Base-by-base conservation (phyloP, 495 filamentous ascomycete species). In the Penicillium bovifimosum region DNA sequence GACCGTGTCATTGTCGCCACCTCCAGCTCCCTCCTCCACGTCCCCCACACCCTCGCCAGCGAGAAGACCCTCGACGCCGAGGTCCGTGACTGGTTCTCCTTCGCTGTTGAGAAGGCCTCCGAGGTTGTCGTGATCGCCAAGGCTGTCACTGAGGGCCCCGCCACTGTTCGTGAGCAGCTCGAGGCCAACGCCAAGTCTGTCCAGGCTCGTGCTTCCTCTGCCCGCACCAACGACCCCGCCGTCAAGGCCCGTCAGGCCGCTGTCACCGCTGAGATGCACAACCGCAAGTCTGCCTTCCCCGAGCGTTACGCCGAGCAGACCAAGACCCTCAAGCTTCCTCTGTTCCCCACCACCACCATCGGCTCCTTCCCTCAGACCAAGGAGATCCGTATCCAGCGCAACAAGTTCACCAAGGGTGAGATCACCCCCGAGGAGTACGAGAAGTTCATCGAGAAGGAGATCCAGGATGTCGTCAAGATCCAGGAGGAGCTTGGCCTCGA, bases 311-410 rank as follows among this genome's bases (percentile, higher is more conserved):
- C 86, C 32, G 79, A 87, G 70, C 93, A 98, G 77, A 86, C 88
- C 75, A 81, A 84, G 72, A 77, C 84, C 66, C 87, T 98, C 66
- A 87, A 86, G 62, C 90, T 98, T 45, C 93, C 93, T 59, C 78
- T 91, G 51, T 97, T 98, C 87, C 93, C 93, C 55, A 98, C 93
- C 67, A 98, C 93, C 70, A 97, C 93, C 67, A 98, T 98, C 55
- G 93, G 93, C 51, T 96, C 91, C 51, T 98, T 98, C 88, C 93
- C 93, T 58, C 95, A 98, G 80, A 98, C 93, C 68, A 89, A 88
- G 80, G 89, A 96, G 73, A 98, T 98, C 76, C 90, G 93, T 76
- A 75, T 96, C 58, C 84, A 90, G 71, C 85, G 93, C 54, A 95
- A 93, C 80, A 93, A 91, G 81, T 91, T 96, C 80, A 92, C 89